Evolutionary conservation across 768 basidiomycete species (phyloP), one percentile per base, ranked within the genome.

Genomic region (Panus rudis): DNA sequence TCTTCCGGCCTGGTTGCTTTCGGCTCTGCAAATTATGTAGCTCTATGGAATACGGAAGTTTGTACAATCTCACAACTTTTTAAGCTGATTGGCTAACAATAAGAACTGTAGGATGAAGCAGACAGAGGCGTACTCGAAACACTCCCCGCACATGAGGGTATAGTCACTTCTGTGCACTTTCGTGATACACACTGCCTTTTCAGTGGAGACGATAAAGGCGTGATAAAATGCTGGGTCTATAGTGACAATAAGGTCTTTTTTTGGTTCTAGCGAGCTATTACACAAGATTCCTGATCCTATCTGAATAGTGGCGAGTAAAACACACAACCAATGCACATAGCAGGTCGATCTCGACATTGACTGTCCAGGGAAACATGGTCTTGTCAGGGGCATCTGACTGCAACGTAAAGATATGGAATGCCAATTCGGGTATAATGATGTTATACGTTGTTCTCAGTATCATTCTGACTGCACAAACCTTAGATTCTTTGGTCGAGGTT

Each of bases 341-440:
- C 14, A 72, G 76, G 41, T 72, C 87, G 1, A 73, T 97, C 22
- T 84, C 88, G 11, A 71, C 82, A 3, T 59, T 97, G 3, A 76
- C 72, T 30, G 66, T 70, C 2, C 63, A 69, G 39, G 68, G 65
- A 13, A 59, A 67, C 33, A 62, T 68, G 26, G 47, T 93, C 7
- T 70, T 83, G 2, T 90, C 89, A 0, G 92, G 88, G 1, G 80
- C 86, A 13, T 94, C 92, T 0, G 92, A 97, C 60, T 78, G 81
- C 1, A 64, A 65, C 1, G 71, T 93, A 32, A 90, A 86, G 60
- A 66, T 89, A 21, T 97, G 90, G 90, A 61, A 63, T 16, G 35
- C 20, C 31, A 54, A 37, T 14, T 21, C 45, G 21, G 33, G 33
- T 35, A 35, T 17, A 16, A 17, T 16, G n/a, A 7, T 35, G 8